Percentiles rank a stretch among this genome's conserved stretches.
These are phyloP conservation scores for Backusella liffmaniae DNA, from an alignment of 192 early-diverging fungal species.

Conservation along the genomic window DNA sequence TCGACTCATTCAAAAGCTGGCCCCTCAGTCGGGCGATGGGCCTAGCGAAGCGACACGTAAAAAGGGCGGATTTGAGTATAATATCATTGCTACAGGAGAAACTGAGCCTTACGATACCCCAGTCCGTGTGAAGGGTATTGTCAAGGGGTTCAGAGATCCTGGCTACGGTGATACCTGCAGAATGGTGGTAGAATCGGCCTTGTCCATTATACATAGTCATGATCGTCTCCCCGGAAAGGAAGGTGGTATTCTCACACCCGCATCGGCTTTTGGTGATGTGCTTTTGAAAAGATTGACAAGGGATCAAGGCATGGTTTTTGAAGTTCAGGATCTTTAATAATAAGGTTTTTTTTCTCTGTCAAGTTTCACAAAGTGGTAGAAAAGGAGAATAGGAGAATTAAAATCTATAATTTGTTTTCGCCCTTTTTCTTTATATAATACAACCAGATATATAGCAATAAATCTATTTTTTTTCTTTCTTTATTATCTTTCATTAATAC, in stretches of 20 bases:
- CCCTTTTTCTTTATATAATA: not conserved
- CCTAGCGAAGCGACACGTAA: conserved; percentile 57
- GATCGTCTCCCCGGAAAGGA: conserved; percentile 46
- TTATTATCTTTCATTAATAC: not conserved
- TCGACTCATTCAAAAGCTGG: conserved; percentile 42
- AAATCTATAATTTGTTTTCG: not conserved
- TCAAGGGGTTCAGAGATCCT: conserved; percentile 63
- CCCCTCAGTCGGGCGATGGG: conserved; percentile 72
- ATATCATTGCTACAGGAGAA: conserved; percentile 47
- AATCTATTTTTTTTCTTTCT: not conserved
- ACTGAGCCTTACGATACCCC: conserved; percentile 42
- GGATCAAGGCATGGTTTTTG: conserved; percentile 46
- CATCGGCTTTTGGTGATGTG: conserved; percentile 71
- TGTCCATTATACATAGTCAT: conserved; percentile 66
- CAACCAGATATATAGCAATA: not conserved
- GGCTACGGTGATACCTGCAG: conserved; percentile 81
- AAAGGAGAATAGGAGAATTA: not conserved
- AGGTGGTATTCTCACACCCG: conserved; percentile 80
- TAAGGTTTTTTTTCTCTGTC: not conserved
- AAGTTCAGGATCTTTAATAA: conserved; percentile 13
- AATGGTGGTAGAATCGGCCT: conserved; percentile 76
- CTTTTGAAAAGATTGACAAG: conserved; percentile 61
- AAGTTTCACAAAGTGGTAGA: not conserved
- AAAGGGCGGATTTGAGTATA: conserved; percentile 48
- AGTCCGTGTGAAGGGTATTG: conserved; percentile 43